Conservation (phyloP, 2,329 filamentous ascomycete species). For the Ceratocystiopsis minuta region DNA sequence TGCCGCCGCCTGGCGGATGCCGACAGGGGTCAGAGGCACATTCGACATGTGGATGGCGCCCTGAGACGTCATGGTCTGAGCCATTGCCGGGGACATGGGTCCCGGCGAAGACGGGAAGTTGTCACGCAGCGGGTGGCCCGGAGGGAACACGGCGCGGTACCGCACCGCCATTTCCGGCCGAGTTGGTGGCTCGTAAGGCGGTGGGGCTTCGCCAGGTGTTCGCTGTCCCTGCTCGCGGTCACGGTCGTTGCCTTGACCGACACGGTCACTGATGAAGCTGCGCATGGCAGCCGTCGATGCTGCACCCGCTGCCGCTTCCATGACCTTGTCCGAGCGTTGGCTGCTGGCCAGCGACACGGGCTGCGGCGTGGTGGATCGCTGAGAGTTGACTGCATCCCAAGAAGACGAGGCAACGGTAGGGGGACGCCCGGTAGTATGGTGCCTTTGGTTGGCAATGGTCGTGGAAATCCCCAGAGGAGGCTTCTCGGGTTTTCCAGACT, state of each 20-base stretch:
- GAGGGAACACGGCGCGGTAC: constrained; percentile 41
- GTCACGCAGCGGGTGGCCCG: constrained; percentile 27
- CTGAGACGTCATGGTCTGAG: constrained; percentile 42
- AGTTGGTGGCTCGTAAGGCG: constrained; percentile 36
- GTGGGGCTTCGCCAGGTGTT: constrained; percentile 24
- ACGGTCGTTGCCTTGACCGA: too few species aligned
- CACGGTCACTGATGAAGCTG: not conserved
- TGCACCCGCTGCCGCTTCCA: not conserved
- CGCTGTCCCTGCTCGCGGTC: constrained; percentile 1
- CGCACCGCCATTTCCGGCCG: constrained; percentile 22
- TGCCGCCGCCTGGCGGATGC: constrained; percentile 9
- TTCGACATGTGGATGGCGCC: constrained; percentile 42
- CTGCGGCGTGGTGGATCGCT: not conserved
- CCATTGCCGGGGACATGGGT: constrained; percentile 43
- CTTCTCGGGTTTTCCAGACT: not conserved
- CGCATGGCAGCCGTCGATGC: not conserved
- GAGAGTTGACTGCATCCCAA: constrained; percentile 7
- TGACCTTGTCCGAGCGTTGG: constrained; percentile 1
- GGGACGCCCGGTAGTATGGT: constrained; percentile 4
- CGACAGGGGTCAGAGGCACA: constrained; percentile 33
- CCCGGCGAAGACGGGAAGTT: constrained; percentile 40
- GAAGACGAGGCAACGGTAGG: constrained; percentile 13
- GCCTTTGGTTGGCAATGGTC: constrained; percentile 6
- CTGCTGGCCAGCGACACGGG: not conserved
- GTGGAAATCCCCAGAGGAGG: constrained; percentile 8